Percentiles rank a stretch among this genome's conserved stretches.
phyloP scores from a whole-genome alignment of 768 basidiomycete species.

The Auricularia sp. region DNA sequence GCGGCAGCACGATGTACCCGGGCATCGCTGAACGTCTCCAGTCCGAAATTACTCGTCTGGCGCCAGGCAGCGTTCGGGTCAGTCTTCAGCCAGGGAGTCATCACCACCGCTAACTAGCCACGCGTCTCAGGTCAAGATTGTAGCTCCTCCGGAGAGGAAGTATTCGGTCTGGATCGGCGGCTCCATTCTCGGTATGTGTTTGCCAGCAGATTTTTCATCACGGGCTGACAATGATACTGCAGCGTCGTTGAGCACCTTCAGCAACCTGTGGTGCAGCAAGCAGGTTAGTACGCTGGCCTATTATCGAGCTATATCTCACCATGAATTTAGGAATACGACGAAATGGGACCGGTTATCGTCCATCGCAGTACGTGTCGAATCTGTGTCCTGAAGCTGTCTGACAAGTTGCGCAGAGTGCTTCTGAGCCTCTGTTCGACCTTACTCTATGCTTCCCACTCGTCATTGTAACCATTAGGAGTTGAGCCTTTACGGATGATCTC shows the following conservation, averaged over 20 bases:
- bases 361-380: conserved; percentile 15
- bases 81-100: background rate
- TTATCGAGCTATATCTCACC: no score
- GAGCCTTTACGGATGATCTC: no score
- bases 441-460: no score
- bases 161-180: conserved; percentile 39
- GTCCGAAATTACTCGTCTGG: background rate
- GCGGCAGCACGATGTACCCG: conserved; percentile 1
- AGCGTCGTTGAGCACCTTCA: conserved; percentile 42
- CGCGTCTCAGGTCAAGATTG: conserved; percentile 28
- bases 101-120: background rate
- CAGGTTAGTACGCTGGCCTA: conserved; percentile 12
- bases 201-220: background rate
- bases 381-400: no score
- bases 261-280: conserved; percentile 38
- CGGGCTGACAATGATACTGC: conserved; percentile 16
- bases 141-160: conserved; percentile 41
- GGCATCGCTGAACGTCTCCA: background rate
- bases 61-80: conserved; percentile 19
- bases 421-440: background rate
- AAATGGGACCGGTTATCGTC: conserved; percentile 18
- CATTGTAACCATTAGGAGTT: no score
- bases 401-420: background rate
- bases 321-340: conserved; percentile 25
- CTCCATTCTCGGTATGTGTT: conserved; percentile 15